Conservation (phyloP, 805 yeast genomes). For the Metahyphopichia silvanorum region DNA sequence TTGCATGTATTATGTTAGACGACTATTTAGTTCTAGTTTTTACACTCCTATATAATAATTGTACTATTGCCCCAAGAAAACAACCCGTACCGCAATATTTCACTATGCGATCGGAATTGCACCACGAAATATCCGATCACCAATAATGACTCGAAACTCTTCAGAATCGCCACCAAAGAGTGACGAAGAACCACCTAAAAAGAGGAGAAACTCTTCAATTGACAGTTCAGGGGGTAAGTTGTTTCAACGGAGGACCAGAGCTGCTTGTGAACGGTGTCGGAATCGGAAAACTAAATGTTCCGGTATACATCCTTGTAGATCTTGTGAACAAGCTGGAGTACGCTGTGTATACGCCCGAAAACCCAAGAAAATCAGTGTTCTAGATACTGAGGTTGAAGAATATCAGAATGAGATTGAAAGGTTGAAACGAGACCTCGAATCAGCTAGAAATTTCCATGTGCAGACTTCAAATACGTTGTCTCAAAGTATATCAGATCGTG, state of each 20-base stretch:
- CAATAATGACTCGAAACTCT: no score
- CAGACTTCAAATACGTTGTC: background rate
- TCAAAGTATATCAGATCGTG: background rate
- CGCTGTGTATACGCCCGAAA: constrained; percentile 20
- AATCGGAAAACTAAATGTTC: constrained; percentile 25
- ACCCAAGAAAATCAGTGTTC: constrained; percentile 14
- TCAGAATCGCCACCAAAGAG: no score
- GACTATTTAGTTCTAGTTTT: no score
- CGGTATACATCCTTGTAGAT: constrained; percentile 20
- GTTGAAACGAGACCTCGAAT: constrained; percentile 7
- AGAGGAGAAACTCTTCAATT: no score
- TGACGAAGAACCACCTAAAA: no score
- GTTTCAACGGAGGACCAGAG: constrained; percentile 7
- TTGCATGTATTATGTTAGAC: no score
- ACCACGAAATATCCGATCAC: no score
- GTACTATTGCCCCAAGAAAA: no score
- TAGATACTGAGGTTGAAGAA: constrained; percentile 20
- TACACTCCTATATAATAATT: no score
- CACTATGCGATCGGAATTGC: no score
- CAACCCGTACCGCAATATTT: no score
- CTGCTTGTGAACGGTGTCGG: constrained; percentile 23
- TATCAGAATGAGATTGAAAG: constrained; percentile 11
- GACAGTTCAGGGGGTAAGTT: no score
- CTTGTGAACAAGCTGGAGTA: constrained; percentile 10
- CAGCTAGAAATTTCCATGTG: background rate